Evolutionary conservation across 2,329 filamentous ascomycete species (phyloP), one percentile per base, ranked within the genome.

Genomic region (Botrytis galanthina): DNA sequence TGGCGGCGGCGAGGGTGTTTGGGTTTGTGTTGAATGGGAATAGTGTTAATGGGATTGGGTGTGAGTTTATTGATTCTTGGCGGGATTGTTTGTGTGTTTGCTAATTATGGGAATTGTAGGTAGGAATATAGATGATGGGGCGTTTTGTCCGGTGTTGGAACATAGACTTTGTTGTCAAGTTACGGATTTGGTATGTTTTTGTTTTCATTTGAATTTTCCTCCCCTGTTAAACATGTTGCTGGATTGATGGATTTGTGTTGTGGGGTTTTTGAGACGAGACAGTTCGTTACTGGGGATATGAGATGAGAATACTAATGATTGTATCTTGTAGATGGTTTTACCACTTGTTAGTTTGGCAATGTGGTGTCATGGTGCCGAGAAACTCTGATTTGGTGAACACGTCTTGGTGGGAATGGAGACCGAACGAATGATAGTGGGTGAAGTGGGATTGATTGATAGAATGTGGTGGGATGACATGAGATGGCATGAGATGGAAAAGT

Each of bases 121-220:
- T 18, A 51, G 16, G 26, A 37, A 2, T 20, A 2, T 67, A 2
- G 3, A 37, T 51, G 46, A 51, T 67, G 46, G 14, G 12, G 46
- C 7, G 35, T 12, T n/a, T 51, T 67, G 63, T 39, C 8, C 63
- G 4, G 22, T n/a, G 14, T 6, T 18, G 12, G 42, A 67, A 20
- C 20, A 67, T 39, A 67, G 63, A 67, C 63, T 67, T 29, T 67
- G 63, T 51, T 67, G 63, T 67, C 63, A 51, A 2, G 63, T 67
- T 51, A 67, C 63, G 8, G 63, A 51, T 51, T 51, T 67, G 63
- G 63, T 67, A 67, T n/a, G 63, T 66, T 26, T 32, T 22, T 44
- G 6, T 29, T 32, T 5, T 44, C 3, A 3, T n/a, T 3, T 7
- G 4, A 29, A 12, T 29, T 29, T 54, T 54, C n/a, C 12, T 3